A percentile compares a stretch with the other conserved stretches of the same genome.
phyloP scores from a whole-genome alignment of 495 filamentous ascomycete species.

The Ascobolus immersus region DNA sequence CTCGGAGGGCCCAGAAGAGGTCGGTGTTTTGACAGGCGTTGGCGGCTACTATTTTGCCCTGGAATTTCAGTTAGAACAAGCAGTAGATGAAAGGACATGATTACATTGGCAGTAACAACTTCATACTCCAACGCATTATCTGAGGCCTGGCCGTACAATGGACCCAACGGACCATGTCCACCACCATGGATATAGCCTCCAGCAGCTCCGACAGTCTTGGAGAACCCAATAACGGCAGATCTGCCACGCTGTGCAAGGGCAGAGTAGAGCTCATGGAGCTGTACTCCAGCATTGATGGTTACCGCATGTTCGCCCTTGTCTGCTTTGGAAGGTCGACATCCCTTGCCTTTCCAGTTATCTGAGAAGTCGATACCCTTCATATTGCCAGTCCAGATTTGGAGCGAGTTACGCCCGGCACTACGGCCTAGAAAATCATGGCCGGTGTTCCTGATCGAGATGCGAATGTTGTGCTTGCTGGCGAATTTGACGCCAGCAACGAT shows the following conservation, averaged over 20 bases:
- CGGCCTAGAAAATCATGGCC: slow-evolving; percentile 16
- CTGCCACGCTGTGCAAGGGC: slow-evolving; percentile 7
- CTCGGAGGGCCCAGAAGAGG: slow-evolving; percentile 40
- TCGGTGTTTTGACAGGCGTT: slow-evolving; percentile 33
- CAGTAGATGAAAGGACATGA: slow-evolving; percentile 3
- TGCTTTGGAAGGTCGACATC: slow-evolving; percentile 3
- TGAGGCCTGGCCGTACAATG: slow-evolving; percentile 18
- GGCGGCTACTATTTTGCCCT: slow-evolving; percentile 28
- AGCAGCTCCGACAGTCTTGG: slow-evolving; percentile 17
- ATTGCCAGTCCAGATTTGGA: slow-evolving; percentile 27
- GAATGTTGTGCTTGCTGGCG: slow-evolving; percentile 11
- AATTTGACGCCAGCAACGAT: slow-evolving; percentile 16
- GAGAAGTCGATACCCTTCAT: slow-evolving; percentile 19
- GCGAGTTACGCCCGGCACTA: slow-evolving; percentile 17
- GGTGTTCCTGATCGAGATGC: slow-evolving; percentile 17
- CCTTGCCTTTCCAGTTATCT: slow-evolving; percentile 8
- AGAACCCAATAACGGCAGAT: slow-evolving; percentile 13
- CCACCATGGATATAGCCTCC: slow-evolving; percentile 18
- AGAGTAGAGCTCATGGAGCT: slow-evolving; percentile 10
- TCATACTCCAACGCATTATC: slow-evolving; percentile 20
- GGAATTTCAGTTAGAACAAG: slow-evolving; percentile 19
- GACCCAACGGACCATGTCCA: slow-evolving; percentile 14
- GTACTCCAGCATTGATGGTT: slow-evolving; percentile 13
- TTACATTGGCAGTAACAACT: slow-evolving; percentile 19
- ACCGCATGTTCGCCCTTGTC: slow-evolving; percentile 7